Conservation (phyloP, 768 basidiomycete genomes). For the Russula ochroleuca region DNA sequence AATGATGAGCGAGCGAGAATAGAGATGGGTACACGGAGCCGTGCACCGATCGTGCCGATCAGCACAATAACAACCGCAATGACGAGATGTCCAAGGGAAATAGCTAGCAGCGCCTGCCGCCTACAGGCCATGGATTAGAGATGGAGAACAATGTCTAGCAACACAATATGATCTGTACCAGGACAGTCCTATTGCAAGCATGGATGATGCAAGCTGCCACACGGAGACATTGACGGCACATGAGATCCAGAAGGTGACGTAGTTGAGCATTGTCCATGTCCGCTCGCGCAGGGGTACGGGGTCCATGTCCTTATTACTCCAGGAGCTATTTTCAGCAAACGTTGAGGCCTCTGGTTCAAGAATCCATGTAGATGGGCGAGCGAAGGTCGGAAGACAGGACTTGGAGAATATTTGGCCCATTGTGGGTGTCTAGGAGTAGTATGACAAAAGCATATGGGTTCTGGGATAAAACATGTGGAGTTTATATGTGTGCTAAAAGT, state of each 20-base stretch:
- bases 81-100: conserved; percentile 71
- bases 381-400: background rate
- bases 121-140: conserved; percentile 32
- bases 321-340: conserved; percentile 54
- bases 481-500: background rate
- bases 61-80: conserved; percentile 70
- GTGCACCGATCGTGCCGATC: conserved; percentile 74
- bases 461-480: background rate
- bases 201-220: conserved; percentile 65
- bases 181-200: conserved; percentile 70
- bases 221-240: conserved; percentile 33
- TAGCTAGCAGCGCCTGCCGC: conserved; percentile 63
- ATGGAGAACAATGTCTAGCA: background rate
- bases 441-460: background rate
- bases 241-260: conserved; percentile 52
- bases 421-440: background rate
- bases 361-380: conserved; percentile 41
- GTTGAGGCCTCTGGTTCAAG: conserved; percentile 50
- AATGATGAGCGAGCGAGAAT: conserved; percentile 79
- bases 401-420: conserved; percentile 2
- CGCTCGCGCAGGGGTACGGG: conserved; percentile 56
- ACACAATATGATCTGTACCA: conserved; percentile 41
- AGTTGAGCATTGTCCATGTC: conserved; percentile 68
- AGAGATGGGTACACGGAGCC: conserved; percentile 70
- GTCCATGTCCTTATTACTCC: conserved; percentile 76